phyloP scores from a whole-genome alignment of 805 yeast species.

The Myxozyma sirexii region DNA sequence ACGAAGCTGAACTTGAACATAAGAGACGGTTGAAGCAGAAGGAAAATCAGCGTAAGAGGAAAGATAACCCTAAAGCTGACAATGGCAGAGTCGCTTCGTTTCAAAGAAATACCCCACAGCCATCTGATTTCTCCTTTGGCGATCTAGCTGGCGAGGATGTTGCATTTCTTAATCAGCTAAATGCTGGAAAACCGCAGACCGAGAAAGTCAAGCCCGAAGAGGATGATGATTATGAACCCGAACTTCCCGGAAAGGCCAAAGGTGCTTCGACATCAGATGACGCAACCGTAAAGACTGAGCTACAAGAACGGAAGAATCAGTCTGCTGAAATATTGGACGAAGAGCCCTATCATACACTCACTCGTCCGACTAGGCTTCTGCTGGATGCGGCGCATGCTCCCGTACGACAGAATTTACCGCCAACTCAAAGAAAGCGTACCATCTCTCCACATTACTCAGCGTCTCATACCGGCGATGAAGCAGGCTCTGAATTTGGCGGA shows the following conservation, averaged over 20 bases:
- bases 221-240: background rate
- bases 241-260: background rate
- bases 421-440: background rate
- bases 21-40: conserved; percentile 66
- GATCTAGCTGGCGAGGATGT: conserved; percentile 30
- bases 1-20: conserved; percentile 77
- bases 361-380: conserved; percentile 20
- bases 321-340: conserved; percentile 16
- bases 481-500: background rate
- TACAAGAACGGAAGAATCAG: background rate
- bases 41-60: conserved; percentile 50
- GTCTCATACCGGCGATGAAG: background rate
- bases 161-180: conserved; percentile 14
- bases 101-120: conserved; percentile 3
- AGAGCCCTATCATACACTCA: conserved; percentile 30
- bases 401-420: background rate
- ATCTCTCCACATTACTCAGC: background rate
- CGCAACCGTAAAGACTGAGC: background rate
- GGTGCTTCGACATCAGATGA: background rate
- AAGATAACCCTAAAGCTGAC: background rate
- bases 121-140: conserved; percentile 17
- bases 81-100: background rate
- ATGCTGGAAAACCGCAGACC: background rate
- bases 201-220: conserved; percentile 4
- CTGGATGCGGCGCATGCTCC: background rate